Conservation (phyloP, 148 eudicot species). For the Suaeda aralocaspica region DNA sequence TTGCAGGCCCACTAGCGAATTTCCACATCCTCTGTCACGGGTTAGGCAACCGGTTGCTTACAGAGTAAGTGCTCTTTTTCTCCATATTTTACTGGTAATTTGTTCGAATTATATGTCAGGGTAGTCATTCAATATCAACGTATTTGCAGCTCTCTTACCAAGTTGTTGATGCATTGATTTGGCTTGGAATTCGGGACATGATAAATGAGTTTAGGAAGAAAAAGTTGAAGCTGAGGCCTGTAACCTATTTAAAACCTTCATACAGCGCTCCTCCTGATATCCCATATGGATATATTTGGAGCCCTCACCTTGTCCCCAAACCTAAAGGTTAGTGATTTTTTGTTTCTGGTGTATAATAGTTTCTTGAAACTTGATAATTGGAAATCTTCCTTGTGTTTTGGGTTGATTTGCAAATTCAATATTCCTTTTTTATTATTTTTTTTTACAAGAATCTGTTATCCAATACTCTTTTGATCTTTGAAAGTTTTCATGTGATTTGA, state of each 20-base stretch:
- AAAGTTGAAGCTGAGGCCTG: constrained; percentile 72
- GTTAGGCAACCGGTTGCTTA: constrained; percentile 62
- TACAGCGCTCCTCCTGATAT: constrained; percentile 50
- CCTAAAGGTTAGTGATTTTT: constrained; percentile 62
- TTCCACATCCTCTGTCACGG: constrained; percentile 83
- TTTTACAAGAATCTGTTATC: background rate
- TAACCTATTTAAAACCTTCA: constrained; percentile 68
- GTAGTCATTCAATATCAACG: constrained; percentile 4
- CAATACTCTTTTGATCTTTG: background rate
- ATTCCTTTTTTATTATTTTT: background rate
- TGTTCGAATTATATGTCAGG: background rate
- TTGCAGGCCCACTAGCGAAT: constrained; percentile 74
- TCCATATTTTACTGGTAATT: background rate
- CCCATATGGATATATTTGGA: constrained; percentile 91
- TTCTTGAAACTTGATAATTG: constrained; percentile 6
- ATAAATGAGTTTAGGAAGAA: constrained; percentile 87
- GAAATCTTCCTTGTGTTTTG: background rate
- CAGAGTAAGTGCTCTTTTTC: constrained; percentile 35
- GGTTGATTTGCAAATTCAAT: background rate
- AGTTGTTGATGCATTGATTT: constrained; percentile 78
- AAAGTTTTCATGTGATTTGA: background rate
- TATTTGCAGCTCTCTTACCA: constrained; percentile 79
- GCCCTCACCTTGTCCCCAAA: constrained; percentile 92
- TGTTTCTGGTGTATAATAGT: background rate
- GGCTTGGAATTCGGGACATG: constrained; percentile 89